These are phyloP conservation scores for Neoscytalidium dimidiatum DNA, from an alignment of 2,329 filamentous ascomycete species.

Conservation along the genomic window DNA sequence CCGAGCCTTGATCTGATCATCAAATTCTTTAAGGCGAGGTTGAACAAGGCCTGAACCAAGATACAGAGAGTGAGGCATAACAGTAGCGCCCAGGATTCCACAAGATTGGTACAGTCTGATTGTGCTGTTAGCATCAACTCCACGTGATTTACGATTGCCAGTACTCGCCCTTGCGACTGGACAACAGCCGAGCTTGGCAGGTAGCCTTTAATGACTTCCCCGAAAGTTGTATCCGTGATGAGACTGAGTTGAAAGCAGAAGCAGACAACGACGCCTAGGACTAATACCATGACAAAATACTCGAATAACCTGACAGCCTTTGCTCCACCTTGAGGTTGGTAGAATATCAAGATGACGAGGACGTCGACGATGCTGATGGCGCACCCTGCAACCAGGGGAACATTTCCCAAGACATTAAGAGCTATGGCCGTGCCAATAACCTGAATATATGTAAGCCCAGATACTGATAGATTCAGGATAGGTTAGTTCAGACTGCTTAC, in stretches of 20 bases:
- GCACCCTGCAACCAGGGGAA: constrained; percentile 59
- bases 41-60: constrained; percentile 59
- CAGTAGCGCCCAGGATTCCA: constrained; percentile 74
- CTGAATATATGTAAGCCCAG: constrained; percentile 24
- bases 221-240: constrained; percentile 50
- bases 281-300: constrained; percentile 55
- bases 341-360: constrained; percentile 58
- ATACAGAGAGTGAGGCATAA: constrained; percentile 62
- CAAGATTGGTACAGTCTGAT: constrained; percentile 63
- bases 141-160: not conserved
- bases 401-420: constrained; percentile 55
- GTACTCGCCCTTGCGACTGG: constrained; percentile 50
- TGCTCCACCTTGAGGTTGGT: constrained; percentile 53
- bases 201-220: constrained; percentile 57
- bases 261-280: constrained; percentile 58
- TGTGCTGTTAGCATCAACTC: constrained; percentile 15
- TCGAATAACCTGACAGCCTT: constrained; percentile 55
- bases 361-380: constrained; percentile 58
- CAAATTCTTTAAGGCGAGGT: constrained; percentile 45
- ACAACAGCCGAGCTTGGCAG: constrained; percentile 55
- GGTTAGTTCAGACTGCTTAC: constrained; percentile 27
- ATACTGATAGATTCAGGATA: not conserved
- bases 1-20: constrained; percentile 22
- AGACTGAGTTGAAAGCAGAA: constrained; percentile 59
- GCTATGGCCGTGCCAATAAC: constrained; percentile 60